Evolutionary conservation across 441 rosid genomes (phyloP).

Genomic region (Capsella rubella): DNA sequence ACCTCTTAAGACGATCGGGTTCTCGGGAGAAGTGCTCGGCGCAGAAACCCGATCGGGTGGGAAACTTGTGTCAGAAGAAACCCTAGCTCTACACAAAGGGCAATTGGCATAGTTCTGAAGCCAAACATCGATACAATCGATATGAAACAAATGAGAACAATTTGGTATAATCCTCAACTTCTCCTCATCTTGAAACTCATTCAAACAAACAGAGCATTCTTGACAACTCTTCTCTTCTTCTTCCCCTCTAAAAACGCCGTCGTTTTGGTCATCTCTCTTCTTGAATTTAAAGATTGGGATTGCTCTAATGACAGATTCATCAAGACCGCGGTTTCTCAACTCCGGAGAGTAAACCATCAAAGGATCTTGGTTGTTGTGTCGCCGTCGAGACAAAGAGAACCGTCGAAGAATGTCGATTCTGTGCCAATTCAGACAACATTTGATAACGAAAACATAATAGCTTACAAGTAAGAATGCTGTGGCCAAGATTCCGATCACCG

Average conservation of each 20-base stretch:
- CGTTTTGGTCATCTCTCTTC: constrained; percentile 35
- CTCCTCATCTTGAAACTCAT: constrained; percentile 86
- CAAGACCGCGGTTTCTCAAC: constrained; percentile 65
- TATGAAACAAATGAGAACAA: constrained; percentile 84
- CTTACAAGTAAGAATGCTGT: constrained; percentile 82
- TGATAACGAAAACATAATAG: constrained; percentile 83
- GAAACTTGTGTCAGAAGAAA: constrained; percentile 56
- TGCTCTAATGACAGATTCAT: constrained; percentile 79
- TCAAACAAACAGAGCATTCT: constrained; percentile 89
- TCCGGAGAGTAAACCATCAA: constrained; percentile 56
- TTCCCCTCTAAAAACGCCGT: constrained; percentile 42
- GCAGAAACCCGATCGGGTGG: constrained; percentile 47
- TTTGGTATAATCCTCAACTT: constrained; percentile 74
- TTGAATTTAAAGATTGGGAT: constrained; percentile 81
- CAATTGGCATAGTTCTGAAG: constrained; percentile 90
- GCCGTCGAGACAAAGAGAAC: constrained; percentile 60
- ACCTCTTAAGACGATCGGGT: constrained; percentile 44
- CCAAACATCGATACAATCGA: constrained; percentile 95
- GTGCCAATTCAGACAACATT: constrained; percentile 90
- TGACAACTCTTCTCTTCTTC: constrained; percentile 46
- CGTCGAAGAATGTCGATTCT: constrained; percentile 62
- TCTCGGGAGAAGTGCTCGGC: constrained; percentile 55
- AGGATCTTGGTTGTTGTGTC: constrained; percentile 53
- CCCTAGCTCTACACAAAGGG: constrained; percentile 85
- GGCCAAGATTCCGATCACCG: constrained; percentile 80